phyloP scores from a whole-genome alignment of 116 monocot species.

The Cymodocea nodosa region DNA sequence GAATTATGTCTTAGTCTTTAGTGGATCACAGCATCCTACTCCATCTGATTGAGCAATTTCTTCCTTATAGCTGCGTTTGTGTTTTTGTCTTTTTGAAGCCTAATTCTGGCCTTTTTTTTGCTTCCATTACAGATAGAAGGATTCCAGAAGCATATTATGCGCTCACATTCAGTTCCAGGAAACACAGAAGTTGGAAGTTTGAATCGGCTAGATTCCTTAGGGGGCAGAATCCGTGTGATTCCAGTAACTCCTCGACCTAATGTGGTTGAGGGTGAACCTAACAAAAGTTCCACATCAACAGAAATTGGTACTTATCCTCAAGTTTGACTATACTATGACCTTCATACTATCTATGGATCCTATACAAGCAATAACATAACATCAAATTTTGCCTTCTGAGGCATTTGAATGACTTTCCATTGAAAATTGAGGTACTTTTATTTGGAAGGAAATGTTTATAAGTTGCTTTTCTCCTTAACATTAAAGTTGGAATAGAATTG shows the following conservation, averaged over 20 bases:
- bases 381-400: too few relatives aligned
- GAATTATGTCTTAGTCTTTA: too few relatives aligned
- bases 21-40: too few relatives aligned
- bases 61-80: not conserved
- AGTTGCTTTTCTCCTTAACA: too few relatives aligned
- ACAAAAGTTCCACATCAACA: conserved; percentile 24
- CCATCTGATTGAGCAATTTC: not conserved
- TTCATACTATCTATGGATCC: too few relatives aligned
- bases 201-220: conserved; percentile 37
- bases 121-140: conserved; percentile 28
- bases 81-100: not conserved
- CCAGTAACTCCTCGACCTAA: conserved; percentile 47
- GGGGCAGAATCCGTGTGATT: conserved; percentile 63
- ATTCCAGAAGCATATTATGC: conserved; percentile 40
- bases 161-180: conserved; percentile 79
- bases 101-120: not conserved
- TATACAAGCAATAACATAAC: too few relatives aligned
- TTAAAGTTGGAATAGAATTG: too few relatives aligned
- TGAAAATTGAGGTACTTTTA: too few relatives aligned
- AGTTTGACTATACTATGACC: too few relatives aligned
- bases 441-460: too few relatives aligned
- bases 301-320: not conserved
- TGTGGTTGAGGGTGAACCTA: conserved; percentile 16
- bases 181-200: conserved; percentile 52
- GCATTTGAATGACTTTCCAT: too few relatives aligned